phyloP scores from a whole-genome alignment of 23 red algal species.

The Chondrus crispus region DNA sequence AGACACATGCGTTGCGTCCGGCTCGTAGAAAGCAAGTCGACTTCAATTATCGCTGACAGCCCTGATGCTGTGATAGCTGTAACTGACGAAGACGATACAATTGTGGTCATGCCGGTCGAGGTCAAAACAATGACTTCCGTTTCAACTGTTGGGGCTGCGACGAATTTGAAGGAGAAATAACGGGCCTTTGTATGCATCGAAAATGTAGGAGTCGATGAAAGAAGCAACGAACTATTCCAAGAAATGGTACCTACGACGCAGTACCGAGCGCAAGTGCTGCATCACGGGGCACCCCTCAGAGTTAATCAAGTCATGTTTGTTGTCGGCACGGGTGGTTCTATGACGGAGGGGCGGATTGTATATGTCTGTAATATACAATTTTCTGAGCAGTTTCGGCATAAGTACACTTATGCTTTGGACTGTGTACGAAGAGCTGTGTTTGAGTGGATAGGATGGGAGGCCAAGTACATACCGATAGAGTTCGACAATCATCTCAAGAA shows the following conservation, averaged over 20 bases:
- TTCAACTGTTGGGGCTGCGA: neutral
- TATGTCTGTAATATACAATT: neutral
- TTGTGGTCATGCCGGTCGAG: neutral
- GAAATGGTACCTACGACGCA: neutral
- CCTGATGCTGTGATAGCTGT: neutral
- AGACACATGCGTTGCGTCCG: neutral
- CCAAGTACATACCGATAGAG: neutral
- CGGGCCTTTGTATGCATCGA: neutral
- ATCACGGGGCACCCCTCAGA: neutral
- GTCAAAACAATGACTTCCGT: constrained; percentile 22
- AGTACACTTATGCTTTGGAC: neutral
- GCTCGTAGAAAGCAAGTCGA: neutral
- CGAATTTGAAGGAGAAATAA: neutral
- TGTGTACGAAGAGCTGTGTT: neutral
- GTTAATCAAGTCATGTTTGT: neutral
- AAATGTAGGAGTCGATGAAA: neutral
- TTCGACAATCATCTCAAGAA: constrained; percentile 1
- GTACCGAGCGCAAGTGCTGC: neutral
- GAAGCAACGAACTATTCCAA: neutral
- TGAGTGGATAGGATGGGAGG: neutral
- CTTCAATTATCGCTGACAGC: neutral
- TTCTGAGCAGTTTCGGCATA: neutral
- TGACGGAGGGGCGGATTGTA: neutral
- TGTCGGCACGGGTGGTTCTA: neutral
- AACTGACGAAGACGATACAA: neutral